Conservation (phyloP, 2,329 filamentous ascomycete genomes). For the Fusarium secorum region DNA sequence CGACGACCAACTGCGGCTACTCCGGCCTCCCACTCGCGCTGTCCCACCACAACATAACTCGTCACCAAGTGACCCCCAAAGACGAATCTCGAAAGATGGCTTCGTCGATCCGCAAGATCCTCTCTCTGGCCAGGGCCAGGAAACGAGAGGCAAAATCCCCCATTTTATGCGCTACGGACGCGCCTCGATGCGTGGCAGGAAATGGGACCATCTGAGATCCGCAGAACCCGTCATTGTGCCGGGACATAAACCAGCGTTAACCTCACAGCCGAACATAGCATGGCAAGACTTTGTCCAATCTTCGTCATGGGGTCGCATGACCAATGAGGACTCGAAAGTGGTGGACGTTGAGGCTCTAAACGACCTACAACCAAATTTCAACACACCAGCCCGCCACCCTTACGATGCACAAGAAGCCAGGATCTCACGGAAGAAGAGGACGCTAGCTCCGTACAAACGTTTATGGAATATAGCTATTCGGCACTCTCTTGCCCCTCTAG, state of each 20-base stretch:
- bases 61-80: slow-evolving; percentile 49
- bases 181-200: slow-evolving; percentile 56
- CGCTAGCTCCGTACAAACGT: slow-evolving; percentile 57
- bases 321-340: slow-evolving; percentile 58
- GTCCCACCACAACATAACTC: slow-evolving; percentile 54
- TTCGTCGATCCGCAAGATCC: slow-evolving; percentile 55
- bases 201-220: slow-evolving; percentile 68
- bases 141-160: slow-evolving; percentile 51
- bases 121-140: slow-evolving; percentile 46
- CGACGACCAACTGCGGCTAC: slow-evolving; percentile 51
- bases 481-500: slow-evolving; percentile 84
- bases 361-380: slow-evolving; percentile 58
- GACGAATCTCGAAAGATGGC: slow-evolving; percentile 58
- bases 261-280: slow-evolving; percentile 51
- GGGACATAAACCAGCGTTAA: slow-evolving; percentile 51
- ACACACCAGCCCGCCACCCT: slow-evolving; percentile 47
- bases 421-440: slow-evolving; percentile 43
- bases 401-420: slow-evolving; percentile 42
- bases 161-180: slow-evolving; percentile 58
- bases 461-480: slow-evolving; percentile 75
- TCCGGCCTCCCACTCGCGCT: slow-evolving; percentile 51
- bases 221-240: slow-evolving; percentile 67
- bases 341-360: slow-evolving; percentile 56
- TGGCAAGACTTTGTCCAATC: slow-evolving; percentile 65
- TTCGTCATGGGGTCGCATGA: slow-evolving; percentile 58